Conservation (phyloP, 1,284 basidiomycete species). For the Boletus smithii region DNA sequence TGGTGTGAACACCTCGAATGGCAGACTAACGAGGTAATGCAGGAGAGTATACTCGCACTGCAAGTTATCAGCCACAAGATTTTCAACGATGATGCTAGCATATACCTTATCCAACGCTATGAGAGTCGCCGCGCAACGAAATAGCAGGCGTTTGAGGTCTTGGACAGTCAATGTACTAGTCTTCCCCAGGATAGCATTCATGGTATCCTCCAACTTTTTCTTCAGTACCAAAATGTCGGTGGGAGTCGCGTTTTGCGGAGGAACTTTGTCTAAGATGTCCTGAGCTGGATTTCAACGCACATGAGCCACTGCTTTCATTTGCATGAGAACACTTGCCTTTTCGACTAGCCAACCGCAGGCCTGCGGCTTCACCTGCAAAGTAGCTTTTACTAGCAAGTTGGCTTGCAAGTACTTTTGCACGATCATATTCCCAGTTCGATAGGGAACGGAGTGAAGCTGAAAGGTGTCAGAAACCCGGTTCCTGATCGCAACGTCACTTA, state of each 20-base stretch:
- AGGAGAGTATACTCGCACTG: conserved; percentile 86
- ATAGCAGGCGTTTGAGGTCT: conserved; percentile 82
- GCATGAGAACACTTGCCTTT: conserved; percentile 38
- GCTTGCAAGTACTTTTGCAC: conserved; percentile 71
- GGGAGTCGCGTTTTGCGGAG: conserved; percentile 54
- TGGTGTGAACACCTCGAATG: conserved; percentile 88
- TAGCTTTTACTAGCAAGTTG: conserved; percentile 85
- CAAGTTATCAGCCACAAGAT: conserved; percentile 1
- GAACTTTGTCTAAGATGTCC: conserved; percentile 59
- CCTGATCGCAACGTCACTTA: conserved; percentile 34
- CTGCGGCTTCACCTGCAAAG: conserved; percentile 83
- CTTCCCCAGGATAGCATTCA: conserved; percentile 69
- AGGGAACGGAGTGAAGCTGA: conserved; percentile 57
- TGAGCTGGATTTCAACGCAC: conserved; percentile 36
- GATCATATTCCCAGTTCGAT: conserved; percentile 65
- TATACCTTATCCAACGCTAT: conserved; percentile 67
- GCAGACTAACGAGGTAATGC: conserved; percentile 84
- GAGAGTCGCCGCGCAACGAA: conserved; percentile 82
- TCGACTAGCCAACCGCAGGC: conserved; percentile 64
- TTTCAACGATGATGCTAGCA: neutral
- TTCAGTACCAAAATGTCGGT: conserved; percentile 66
- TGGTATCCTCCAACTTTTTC: conserved; percentile 64
- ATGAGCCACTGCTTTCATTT: neutral
- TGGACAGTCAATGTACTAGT: conserved; percentile 69
- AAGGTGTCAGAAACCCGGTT: conserved; percentile 1